Conservation (phyloP, 345 rosid species). For the Pistacia integerrima region DNA sequence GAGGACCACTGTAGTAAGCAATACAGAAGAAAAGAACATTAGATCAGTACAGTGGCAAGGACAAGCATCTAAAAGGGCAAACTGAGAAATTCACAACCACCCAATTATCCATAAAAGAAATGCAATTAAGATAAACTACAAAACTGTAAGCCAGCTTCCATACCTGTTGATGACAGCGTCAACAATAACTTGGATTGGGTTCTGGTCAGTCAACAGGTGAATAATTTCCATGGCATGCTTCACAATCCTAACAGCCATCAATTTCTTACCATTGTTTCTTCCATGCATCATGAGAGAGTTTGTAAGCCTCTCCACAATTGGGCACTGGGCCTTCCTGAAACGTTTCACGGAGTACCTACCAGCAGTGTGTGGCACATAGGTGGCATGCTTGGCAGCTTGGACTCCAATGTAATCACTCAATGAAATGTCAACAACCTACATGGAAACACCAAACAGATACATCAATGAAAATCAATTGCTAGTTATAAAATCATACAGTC, state of each 20-base stretch:
- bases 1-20: slow-evolving; percentile 65
- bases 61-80: background rate
- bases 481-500: no score
- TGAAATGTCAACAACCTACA: slow-evolving; percentile 72
- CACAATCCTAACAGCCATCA: slow-evolving; percentile 84
- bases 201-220: slow-evolving; percentile 71
- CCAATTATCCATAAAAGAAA: background rate
- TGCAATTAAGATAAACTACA: background rate
- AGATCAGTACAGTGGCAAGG: background rate
- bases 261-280: slow-evolving; percentile 86
- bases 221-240: slow-evolving; percentile 96
- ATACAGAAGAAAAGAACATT: background rate
- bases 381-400: slow-evolving; percentile 72
- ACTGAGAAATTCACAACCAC: background rate
- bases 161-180: slow-evolving; percentile 95
- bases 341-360: slow-evolving; percentile 93
- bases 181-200: slow-evolving; percentile 90
- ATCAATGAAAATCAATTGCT: background rate
- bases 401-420: slow-evolving; percentile 76
- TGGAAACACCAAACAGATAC: background rate
- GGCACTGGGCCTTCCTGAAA: slow-evolving; percentile 97
- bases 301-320: slow-evolving; percentile 89
- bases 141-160: background rate
- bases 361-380: slow-evolving; percentile 92
- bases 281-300: slow-evolving; percentile 98